A percentile compares a stretch with the other conserved stretches of the same genome.
Conservation (phyloP, 331 rosid genomes). For the Quercus phellos region DNA sequence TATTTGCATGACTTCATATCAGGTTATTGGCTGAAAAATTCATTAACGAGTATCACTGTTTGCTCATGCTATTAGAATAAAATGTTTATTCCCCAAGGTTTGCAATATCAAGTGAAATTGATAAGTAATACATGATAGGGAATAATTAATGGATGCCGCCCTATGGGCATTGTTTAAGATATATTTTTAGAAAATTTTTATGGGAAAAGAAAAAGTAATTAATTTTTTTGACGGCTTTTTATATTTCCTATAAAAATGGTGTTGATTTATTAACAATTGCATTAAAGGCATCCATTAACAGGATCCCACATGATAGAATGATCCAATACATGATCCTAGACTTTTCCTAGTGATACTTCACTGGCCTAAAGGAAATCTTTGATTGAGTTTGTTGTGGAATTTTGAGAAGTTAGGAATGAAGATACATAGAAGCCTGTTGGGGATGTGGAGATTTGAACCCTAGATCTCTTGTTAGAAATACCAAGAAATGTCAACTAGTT, state of each 20-base stretch:
- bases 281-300: too few species aligned
- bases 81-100: neutral
- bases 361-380: neutral
- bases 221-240: too few species aligned
- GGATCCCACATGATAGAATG: neutral
- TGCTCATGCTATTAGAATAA: neutral
- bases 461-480: too few species aligned
- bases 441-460: neutral
- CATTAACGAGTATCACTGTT: neutral
- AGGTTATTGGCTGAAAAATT: neutral
- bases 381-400: neutral
- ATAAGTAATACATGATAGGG: neutral
- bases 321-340: neutral
- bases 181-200: too few species aligned
- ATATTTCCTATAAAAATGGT: too few species aligned
- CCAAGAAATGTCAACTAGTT: too few species aligned
- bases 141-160: too few species aligned
- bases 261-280: too few species aligned
- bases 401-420: neutral
- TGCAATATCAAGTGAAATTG: neutral
- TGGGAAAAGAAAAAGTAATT: too few species aligned
- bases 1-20: slow-evolving; percentile 7
- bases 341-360: neutral
- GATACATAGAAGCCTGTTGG: neutral
- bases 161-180: too few species aligned